Evolutionary conservation across 139 green algal species (phyloP), one percentile per base, ranked within the genome.

Genomic region (Chlamydomonas sp.): DNA sequence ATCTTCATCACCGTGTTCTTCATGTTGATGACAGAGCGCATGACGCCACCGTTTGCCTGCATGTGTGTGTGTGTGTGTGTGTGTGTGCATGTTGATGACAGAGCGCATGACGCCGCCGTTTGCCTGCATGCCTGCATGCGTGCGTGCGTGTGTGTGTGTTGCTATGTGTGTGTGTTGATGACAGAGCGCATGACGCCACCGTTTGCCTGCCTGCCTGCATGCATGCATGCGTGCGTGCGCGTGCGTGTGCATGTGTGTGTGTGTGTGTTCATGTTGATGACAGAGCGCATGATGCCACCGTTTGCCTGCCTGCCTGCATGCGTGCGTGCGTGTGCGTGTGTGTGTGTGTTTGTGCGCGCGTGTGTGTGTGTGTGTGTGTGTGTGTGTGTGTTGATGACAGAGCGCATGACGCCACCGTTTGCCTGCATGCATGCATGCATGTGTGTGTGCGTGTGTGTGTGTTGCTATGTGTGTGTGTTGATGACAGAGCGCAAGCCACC

Each of bases 1-100:
- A 86, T 86, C 57, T 81, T 79, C 76, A 86, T 79, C 38, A 86
- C 77, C 20, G 80, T 86, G 72, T 65, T 79, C 64, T 81, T 79
- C 76, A 83, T 80, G 28, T 70, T 68, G 62, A 86, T 77, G 48
- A 76, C 74, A 0, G 76, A 82, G 37, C 80, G 74, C 74, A 86
- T 78, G 24, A 79, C 65, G 24, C 76, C 71, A 0, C 67, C 71
- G 29, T 39, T 24, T 31, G 71, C 71, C 62, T 78, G 71, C 67
- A 76, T 61, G 48, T 78, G n/a, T n/a, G n/a, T n/a, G n/a, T n/a
- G n/a, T n/a, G n/a, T n/a, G n/a, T n/a, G n/a, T n/a, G n/a, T n/a
- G n/a, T n/a, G n/a, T 79, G 59, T 81, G 77, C 76, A 83, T 80
- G 28, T 70, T 68, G 62, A 86, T 77, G 48, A 76, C 74, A 0